Evolutionary conservation across 768 basidiomycete species (phyloP).

Genomic region (Daedalea quercina): DNA sequence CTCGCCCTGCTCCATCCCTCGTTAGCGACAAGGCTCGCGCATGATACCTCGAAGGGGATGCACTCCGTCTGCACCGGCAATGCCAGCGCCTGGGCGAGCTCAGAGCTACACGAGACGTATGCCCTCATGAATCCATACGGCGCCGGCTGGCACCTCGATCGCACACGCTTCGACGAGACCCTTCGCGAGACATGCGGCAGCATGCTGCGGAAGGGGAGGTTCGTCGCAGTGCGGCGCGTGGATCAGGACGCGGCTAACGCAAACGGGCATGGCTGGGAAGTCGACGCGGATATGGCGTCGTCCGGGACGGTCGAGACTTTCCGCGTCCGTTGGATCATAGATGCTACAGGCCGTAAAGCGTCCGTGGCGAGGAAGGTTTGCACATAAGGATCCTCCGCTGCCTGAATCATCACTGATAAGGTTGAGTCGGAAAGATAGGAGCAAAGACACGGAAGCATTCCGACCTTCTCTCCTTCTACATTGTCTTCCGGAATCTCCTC

Average conservation of each 20-base stretch:
- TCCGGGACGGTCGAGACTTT: conserved; percentile 6
- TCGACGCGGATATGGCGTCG: background rate
- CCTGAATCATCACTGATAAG: background rate
- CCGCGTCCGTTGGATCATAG: conserved; percentile 25
- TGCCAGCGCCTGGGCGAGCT: conserved; percentile 26
- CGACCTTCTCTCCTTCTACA: conserved; percentile 27
- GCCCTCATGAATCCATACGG: conserved; percentile 30
- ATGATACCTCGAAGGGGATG: conserved; percentile 11
- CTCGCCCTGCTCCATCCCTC: conserved; percentile 9
- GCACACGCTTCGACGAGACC: conserved; percentile 27
- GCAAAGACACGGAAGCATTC: conserved; percentile 20
- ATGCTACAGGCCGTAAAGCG: conserved; percentile 31
- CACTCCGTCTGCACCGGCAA: conserved; percentile 26
- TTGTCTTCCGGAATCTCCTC: conserved; percentile 17
- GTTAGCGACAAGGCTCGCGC: conserved; percentile 5
- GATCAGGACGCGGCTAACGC: background rate
- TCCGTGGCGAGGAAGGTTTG: conserved; percentile 22
- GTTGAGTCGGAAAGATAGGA: conserved; percentile 16
- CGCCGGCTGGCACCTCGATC: conserved; percentile 27
- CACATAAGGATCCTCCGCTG: background rate
- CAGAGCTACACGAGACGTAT: conserved; percentile 23
- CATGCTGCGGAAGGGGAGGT: conserved; percentile 8
- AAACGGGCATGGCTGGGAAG: conserved; percentile 6
- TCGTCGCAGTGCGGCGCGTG: conserved; percentile 5
- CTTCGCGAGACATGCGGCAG: conserved; percentile 16